These are phyloP conservation scores for Tausonia pullulans DNA, from an alignment of 1,284 basidiomycete species.

Conservation along the genomic window DNA sequence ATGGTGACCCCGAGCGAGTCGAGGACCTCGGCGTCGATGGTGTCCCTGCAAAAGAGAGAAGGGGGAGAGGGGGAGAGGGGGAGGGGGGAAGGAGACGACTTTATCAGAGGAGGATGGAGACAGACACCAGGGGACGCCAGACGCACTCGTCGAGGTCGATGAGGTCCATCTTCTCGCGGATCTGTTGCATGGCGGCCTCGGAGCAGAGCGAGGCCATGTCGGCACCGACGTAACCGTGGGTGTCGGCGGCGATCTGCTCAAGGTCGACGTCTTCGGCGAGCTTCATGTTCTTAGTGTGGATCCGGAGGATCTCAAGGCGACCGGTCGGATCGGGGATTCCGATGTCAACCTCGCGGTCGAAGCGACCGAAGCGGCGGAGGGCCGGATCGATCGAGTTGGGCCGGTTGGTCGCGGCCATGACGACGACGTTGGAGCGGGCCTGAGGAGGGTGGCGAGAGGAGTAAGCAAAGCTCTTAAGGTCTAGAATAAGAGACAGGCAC, in stretches of 20 bases:
- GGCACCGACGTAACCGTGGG: constrained; percentile 97
- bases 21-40: constrained; percentile 92
- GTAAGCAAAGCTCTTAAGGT: background rate
- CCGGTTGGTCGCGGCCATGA: constrained; percentile 98
- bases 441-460: background rate
- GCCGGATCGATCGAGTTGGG: constrained; percentile 99
- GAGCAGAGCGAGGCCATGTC: constrained; percentile 94
- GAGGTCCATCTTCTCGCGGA: constrained; percentile 95
- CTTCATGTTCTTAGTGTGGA: constrained; percentile 99
- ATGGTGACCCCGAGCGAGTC: constrained; percentile 92
- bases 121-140: background rate
- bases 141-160: constrained; percentile 67
- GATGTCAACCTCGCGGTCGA: constrained; percentile 98
- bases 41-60: constrained; percentile 43
- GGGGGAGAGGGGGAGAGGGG: background rate
- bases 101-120: background rate
- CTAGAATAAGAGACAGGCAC: background rate
- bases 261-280: constrained; percentile 94
- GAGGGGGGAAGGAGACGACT: background rate
- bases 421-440: constrained; percentile 95
- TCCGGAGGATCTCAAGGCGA: constrained; percentile 94
- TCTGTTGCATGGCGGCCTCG: constrained; percentile 97
- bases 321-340: constrained; percentile 98
- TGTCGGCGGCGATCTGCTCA: constrained; percentile 97
- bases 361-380: constrained; percentile 93